A percentile compares a stretch with the other conserved stretches of the same genome.
Evolutionary conservation across 179 eudicot genomes (phyloP).

Genomic region (Silene noctiflora): DNA sequence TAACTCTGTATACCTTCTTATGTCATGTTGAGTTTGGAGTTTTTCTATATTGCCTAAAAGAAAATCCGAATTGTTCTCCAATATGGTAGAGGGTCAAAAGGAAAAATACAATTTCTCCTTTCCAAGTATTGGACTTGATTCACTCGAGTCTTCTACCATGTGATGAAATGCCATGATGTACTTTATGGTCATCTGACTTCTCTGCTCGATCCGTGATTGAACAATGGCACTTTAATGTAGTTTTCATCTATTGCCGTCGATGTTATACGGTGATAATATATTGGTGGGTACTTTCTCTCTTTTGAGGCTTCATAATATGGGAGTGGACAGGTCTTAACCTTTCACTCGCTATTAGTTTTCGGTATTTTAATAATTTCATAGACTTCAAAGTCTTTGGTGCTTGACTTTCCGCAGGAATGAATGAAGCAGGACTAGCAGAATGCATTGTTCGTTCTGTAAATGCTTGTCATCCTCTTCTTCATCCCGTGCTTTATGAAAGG

Average conservation of each 20-base stretch:
- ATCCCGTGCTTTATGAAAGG: conserved; percentile 95
- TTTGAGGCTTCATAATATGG: no score
- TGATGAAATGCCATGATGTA: conserved; percentile 6
- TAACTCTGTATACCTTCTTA: background rate
- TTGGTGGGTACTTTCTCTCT: no score
- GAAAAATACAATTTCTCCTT: no score
- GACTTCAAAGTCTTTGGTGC: background rate
- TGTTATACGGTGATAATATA: no score
- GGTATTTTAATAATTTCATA: background rate
- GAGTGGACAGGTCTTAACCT: background rate
- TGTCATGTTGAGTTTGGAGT: background rate
- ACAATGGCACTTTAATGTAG: background rate
- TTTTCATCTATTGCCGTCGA: no score
- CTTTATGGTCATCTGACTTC: background rate
- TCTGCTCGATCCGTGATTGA: background rate
- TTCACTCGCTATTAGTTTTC: background rate
- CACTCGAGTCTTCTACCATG: background rate
- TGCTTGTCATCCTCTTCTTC: conserved; percentile 88
- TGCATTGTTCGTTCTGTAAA: conserved; percentile 89
- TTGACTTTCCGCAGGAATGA: conserved; percentile 54
- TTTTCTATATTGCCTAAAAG: background rate
- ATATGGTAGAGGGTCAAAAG: background rate
- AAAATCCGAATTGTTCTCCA: background rate
- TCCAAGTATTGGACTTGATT: background rate
- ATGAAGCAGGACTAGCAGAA: conserved; percentile 96